phyloP scores from a whole-genome alignment of 177 flowering plant genomes.

The Vitis hybrid region DNA sequence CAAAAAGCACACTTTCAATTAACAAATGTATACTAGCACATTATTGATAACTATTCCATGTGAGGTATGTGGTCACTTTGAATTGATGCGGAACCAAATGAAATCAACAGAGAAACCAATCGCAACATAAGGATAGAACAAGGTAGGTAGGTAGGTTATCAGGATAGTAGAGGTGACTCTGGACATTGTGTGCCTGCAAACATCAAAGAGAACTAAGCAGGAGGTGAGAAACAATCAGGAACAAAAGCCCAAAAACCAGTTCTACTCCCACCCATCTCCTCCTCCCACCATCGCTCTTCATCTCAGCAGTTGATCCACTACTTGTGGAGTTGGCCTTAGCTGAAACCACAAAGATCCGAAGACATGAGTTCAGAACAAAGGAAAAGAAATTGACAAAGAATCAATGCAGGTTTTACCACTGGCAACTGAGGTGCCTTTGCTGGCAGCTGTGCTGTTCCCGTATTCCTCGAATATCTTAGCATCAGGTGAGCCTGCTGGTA shows the following conservation, averaged over 20 bases:
- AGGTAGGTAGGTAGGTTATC: no score
- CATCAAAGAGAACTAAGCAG: conserved; percentile 8
- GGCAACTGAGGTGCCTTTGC: conserved; percentile 9
- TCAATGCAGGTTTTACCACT: conserved; percentile 8
- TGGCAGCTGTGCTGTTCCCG: conserved; percentile 18
- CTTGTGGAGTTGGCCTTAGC: conserved; percentile 13
- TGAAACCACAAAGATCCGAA: neutral
- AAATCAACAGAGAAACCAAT: no score
- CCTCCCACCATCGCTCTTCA: conserved; percentile 37
- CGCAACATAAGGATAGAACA: no score
- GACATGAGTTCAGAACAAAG: neutral
- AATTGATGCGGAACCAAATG: no score
- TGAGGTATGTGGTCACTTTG: no score
- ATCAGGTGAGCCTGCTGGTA: conserved; percentile 46
- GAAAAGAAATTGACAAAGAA: neutral
- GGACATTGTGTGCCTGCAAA: conserved; percentile 2
- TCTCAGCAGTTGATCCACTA: conserved; percentile 13
- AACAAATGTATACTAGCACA: no score
- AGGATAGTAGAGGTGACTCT: no score
- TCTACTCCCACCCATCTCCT: conserved; percentile 25
- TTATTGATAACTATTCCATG: no score
- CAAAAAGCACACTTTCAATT: no score
- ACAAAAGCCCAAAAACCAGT: conserved; percentile 27
- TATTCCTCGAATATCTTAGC: conserved; percentile 45
- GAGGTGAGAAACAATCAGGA: conserved; percentile 23